Evolutionary conservation across 2,329 filamentous ascomycete genomes (phyloP), one percentile per base, ranked within the genome.

Genomic region (Stachybotrys elegans): DNA sequence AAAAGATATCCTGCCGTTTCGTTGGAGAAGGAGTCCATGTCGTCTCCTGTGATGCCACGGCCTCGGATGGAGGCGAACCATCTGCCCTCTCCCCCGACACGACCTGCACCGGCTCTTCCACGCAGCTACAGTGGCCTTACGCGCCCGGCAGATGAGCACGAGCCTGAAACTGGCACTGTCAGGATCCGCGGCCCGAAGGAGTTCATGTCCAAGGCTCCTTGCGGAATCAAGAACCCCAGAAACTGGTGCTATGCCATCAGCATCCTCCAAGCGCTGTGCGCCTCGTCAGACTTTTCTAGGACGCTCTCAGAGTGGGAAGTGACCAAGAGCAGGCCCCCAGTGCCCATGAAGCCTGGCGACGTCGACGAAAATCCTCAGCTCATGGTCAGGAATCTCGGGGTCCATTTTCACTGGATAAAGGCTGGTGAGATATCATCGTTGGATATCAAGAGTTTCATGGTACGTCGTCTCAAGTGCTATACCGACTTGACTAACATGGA

Each of bases 181-280:
- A n/a, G n/a, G n/a, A n/a, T n/a, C n/a, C n/a, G n/a, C n/a, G n/a
- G n/a, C n/a, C n/a, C n/a, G n/a, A n/a, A n/a, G n/a, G 25, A 29
- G 9, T 8, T n/a, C 9, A 29, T 29, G 25, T 38, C 48, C 22
- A 61, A 49, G 29, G 47, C 53, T 31, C 60, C 60, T 31, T 68
- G 88, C 11, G 91, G 92, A 0, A 73, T 96, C 12, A 70, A 81
- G 46, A 96, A 96, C 54, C 87, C 89, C 32, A 80, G 82, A 1
- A 84, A 86, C 38, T 91, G 86, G 51, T 96, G 92, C 61, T 96
- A 95, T 59, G 90, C 93, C 73, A 96, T 95, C 63, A 84, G 88
- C n/a, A 84, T 84, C 0, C 72, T 97, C 21, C 92, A 97, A 63
- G 86, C 86, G 48, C 69, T 96, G 16, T 86, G 87, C 46, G 84